Evolutionary conservation across 208 protist species (phyloP).

Genomic region (Trichomonas vaginalis): DNA sequence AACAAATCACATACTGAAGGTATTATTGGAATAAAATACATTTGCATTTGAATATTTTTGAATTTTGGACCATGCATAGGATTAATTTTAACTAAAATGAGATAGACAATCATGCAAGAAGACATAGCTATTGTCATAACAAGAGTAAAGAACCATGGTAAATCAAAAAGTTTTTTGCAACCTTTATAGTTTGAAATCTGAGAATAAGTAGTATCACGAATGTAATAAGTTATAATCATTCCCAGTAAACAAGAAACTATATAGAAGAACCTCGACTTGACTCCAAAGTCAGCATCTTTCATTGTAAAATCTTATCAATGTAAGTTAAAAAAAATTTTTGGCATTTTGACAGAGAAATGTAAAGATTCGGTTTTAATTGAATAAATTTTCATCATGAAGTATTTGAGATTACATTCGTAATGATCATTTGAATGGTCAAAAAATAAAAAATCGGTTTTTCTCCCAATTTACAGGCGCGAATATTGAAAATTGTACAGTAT

Average conservation of each 20-base stretch:
- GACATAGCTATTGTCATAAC: neutral
- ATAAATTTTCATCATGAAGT: too few relatives aligned
- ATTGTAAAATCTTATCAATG: too few relatives aligned
- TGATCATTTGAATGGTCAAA: too few relatives aligned
- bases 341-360: too few relatives aligned
- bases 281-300: neutral
- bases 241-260: neutral
- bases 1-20: neutral
- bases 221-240: neutral
- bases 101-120: neutral
- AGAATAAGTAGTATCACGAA: neutral
- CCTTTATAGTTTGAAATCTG: neutral
- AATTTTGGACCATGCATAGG: neutral
- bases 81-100: neutral
- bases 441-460: too few relatives aligned
- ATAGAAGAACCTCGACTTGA: neutral
- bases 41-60: neutral
- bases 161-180: neutral
- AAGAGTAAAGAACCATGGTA: neutral
- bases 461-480: too few relatives aligned
- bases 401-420: too few relatives aligned
- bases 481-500: too few relatives aligned
- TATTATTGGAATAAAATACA: neutral
- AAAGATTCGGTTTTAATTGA: too few relatives aligned
- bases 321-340: too few relatives aligned